These are phyloP conservation scores for Podospora pseudocomata DNA, from an alignment of 495 filamentous ascomycete species.

Conservation along the genomic window DNA sequence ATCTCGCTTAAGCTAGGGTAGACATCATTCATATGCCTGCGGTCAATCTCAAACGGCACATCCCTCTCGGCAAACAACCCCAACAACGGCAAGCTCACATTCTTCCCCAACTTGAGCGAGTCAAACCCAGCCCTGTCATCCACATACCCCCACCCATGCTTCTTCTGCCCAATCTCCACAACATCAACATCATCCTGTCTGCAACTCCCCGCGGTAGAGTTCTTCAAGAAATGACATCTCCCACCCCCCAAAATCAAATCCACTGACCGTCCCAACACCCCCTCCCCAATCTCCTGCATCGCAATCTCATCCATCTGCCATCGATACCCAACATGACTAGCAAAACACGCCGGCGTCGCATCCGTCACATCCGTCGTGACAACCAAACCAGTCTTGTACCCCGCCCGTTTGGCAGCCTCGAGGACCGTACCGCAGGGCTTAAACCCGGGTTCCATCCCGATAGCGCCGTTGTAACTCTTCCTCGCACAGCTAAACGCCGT, in stretches of 20 bases:
- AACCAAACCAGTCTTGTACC: conserved; percentile 89
- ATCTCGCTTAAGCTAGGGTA: conserved; percentile 93
- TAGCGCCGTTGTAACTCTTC: conserved; percentile 96
- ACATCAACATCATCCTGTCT: conserved; percentile 69
- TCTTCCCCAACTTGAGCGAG: conserved; percentile 61
- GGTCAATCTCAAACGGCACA: conserved; percentile 90
- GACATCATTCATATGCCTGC: conserved; percentile 65
- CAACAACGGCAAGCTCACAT: conserved; percentile 74
- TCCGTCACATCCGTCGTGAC: conserved; percentile 95
- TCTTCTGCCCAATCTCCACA: conserved; percentile 61
- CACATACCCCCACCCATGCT: conserved; percentile 76
- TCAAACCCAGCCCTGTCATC: conserved; percentile 73
- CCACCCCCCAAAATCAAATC: conserved; percentile 93
- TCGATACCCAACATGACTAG: conserved; percentile 77
- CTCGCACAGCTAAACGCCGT: conserved; percentile 89
- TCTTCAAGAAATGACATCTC: conserved; percentile 87
- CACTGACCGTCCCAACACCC: conserved; percentile 79
- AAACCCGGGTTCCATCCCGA: conserved; percentile 79
- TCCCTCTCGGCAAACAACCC: conserved; percentile 81
- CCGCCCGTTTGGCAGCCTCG: conserved; percentile 86
- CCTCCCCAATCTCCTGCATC: conserved; percentile 77
- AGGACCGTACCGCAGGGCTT: conserved; percentile 89
- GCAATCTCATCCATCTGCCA: conserved; percentile 85
- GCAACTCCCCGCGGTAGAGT: conserved; percentile 71
- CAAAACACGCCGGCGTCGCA: conserved; percentile 96